Conservation (phyloP, 257 asterid species). For the Jasminum sambac region DNA sequence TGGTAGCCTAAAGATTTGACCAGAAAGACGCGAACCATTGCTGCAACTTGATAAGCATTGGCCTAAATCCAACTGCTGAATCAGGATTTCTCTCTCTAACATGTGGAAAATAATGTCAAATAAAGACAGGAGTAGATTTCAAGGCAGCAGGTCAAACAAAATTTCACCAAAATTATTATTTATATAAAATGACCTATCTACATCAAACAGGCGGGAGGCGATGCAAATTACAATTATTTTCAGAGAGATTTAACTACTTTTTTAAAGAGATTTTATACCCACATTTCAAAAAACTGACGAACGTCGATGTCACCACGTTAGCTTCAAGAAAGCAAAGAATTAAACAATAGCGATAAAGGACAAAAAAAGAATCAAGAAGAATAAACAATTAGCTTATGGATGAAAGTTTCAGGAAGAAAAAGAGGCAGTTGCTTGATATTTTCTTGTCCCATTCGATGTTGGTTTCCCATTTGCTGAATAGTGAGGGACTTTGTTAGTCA, state of each 20-base stretch:
- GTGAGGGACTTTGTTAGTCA: no score
- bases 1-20: conserved; percentile 23
- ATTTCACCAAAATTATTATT: background rate
- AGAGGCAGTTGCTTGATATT: background rate
- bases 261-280: background rate
- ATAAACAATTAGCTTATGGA: background rate
- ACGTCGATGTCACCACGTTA: background rate
- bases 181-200: background rate
- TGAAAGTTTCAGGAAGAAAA: background rate
- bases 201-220: background rate
- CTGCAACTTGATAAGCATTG: background rate
- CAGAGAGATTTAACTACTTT: background rate
- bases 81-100: background rate
- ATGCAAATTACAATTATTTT: background rate
- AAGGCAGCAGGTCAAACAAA: conserved; percentile 27
- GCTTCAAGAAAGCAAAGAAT: background rate
- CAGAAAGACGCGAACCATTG: conserved; percentile 13
- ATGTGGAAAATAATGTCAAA: conserved; percentile 15
- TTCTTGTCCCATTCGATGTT: background rate
- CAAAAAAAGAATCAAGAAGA: background rate
- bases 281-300: background rate
- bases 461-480: background rate
- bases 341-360: background rate
- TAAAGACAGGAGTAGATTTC: conserved; percentile 10
- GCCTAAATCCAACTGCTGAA: conserved; percentile 9